Evolutionary conservation across 352 stramenopile species (phyloP).

Genomic region (Pythium aristosporum): DNA sequence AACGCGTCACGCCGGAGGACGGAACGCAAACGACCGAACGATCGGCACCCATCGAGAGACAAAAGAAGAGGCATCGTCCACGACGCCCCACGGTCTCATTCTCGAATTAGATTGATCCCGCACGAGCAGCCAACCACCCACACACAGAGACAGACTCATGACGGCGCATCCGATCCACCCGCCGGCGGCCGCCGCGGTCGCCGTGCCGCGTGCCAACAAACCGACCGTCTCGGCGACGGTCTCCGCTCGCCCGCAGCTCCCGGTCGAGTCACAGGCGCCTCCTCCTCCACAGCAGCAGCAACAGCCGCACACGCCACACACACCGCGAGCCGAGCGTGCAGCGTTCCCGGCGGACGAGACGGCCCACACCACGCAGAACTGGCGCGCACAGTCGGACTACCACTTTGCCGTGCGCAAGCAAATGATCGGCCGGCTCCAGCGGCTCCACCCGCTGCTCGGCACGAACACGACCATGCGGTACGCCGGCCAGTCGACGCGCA

Average conservation of each 20-base stretch:
- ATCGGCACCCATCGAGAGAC: too few species aligned
- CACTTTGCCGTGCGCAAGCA: slow-evolving; percentile 47
- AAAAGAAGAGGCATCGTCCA: background rate
- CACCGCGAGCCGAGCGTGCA: background rate
- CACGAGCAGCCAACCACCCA: background rate
- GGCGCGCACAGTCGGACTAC: slow-evolving; percentile 21
- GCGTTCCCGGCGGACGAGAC: background rate
- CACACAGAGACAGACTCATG: background rate
- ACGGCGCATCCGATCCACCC: background rate
- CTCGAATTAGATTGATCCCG: background rate
- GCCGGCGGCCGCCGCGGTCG: background rate
- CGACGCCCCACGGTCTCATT: background rate
- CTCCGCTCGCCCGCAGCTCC: background rate
- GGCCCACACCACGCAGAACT: background rate
- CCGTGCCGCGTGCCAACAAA: background rate
- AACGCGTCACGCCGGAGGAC: too few species aligned
- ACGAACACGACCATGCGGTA: slow-evolving; percentile 26
- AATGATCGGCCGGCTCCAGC: slow-evolving; percentile 48
- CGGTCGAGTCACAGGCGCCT: background rate
- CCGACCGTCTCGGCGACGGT: background rate
- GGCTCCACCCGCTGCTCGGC: slow-evolving; percentile 32
- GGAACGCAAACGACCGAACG: too few species aligned
- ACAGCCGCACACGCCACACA: background rate
- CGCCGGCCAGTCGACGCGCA: slow-evolving; percentile 21
- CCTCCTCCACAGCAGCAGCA: background rate